Base-by-base conservation (phyloP, 345 rosid species). In the Psidium guajava region DNA sequence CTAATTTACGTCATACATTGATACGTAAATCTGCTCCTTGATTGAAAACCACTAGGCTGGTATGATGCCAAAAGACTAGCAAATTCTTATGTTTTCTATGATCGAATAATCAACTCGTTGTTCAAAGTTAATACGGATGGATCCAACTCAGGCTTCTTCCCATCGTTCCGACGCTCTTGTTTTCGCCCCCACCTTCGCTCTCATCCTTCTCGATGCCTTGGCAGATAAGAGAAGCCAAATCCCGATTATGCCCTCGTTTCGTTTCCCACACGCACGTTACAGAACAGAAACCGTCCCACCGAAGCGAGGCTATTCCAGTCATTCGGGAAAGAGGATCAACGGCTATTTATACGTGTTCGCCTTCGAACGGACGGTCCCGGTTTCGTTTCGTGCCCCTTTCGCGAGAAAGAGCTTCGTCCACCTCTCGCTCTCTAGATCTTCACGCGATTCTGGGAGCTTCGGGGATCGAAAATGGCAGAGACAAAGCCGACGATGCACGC, bases 401-500 rank as follows among this genome's bases (percentile, higher is more conserved):
- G 21, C 16, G 5, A 51, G 1, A 4, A 25, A 8, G 14, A 14
- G 57, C 5, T 0, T 49, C 42, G 36, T 13, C 49, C n/a, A 21
- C 24, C 25, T 53, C 44, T 44, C 40, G 25, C 82, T 42, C 25
- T 80, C 8, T 8, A 3, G 24, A 21, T 59, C 80, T n/a, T 32
- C 44, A 69, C 13, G 77, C 55, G 18, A 44, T 15, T 42, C 11
- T 0, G 14, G 11, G 25, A n/a, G 56, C 54, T 84, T 47, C 42
- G 77, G 47, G 74, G 9, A 16, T 32, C 24, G 5, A 16, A 32
- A 32, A 69, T 28, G n/a, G 80, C 27, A 49, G 91, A 90, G 95
- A 90, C 90, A 11, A 88, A 28, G 16, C 88, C 88, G 85, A 82
- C 57, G 15, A 92, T 92, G 95, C 91, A 59, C 3, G 94, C 93